Evolutionary conservation across 75 land plant species (phyloP).

Genomic region (Cunninghamia lanceolata): DNA sequence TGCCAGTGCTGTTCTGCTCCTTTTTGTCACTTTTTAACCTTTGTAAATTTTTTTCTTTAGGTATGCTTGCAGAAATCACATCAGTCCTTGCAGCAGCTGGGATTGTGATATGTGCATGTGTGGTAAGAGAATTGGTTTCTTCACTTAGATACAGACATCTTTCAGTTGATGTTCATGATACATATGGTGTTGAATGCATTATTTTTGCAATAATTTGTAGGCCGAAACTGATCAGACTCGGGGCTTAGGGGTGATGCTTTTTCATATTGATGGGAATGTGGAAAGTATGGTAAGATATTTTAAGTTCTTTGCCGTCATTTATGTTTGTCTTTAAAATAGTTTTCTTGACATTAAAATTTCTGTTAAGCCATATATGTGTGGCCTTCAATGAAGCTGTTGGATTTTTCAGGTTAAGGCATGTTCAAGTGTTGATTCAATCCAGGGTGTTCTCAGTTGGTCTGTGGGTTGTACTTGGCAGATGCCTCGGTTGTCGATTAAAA

Average conservation of each 20-base stretch:
- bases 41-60: conserved; percentile 21
- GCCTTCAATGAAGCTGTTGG: not conserved
- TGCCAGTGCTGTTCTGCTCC: not conserved
- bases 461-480: conserved; percentile 85
- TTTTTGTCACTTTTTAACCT: not conserved
- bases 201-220: conserved; percentile 31
- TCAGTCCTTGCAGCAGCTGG: conserved; percentile 70
- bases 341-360: not conserved
- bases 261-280: conserved; percentile 75
- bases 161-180: conserved; percentile 2
- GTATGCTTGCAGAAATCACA: conserved; percentile 89
- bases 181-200: not conserved
- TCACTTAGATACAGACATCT: not conserved
- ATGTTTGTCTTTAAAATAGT: not conserved
- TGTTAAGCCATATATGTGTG: not conserved
- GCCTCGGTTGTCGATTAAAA: not conserved
- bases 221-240: conserved; percentile 70
- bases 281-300: conserved; percentile 60
- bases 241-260: conserved; percentile 78
- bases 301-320: not conserved
- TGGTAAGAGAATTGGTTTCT: conserved; percentile 55
- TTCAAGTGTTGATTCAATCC: conserved; percentile 50
- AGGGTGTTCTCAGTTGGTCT: conserved; percentile 87
- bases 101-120: conserved; percentile 73
- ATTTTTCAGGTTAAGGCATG: conserved; percentile 65